Conservation (phyloP, 108 stramenopile genomes). For the Asterionellopsis glacialis region DNA sequence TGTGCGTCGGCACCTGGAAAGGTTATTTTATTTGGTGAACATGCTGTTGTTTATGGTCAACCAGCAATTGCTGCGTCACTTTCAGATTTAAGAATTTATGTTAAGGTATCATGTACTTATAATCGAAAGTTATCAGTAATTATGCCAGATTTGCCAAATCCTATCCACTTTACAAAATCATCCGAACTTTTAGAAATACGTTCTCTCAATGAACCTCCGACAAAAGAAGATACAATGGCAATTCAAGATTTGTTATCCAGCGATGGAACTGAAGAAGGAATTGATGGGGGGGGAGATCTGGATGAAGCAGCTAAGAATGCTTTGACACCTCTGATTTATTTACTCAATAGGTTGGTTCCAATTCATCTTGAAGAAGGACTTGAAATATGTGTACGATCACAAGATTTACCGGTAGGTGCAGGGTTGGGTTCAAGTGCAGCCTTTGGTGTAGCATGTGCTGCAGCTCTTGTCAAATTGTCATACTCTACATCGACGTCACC, state of each 20-base stretch:
- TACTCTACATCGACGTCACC: background rate
- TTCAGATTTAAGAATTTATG: constrained; percentile 37
- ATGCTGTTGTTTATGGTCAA: constrained; percentile 52
- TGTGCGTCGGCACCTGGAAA: constrained; percentile 51
- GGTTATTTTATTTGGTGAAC: constrained; percentile 65
- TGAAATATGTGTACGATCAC: constrained; percentile 12
- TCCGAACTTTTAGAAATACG: background rate
- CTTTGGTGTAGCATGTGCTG: constrained; percentile 36
- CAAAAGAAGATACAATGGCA: constrained; percentile 4
- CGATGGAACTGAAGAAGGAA: background rate
- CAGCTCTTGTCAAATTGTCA: constrained; percentile 20
- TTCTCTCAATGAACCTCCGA: constrained; percentile 11
- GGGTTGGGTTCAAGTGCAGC: constrained; percentile 21
- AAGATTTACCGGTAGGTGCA: constrained; percentile 24
- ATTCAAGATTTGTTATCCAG: constrained; percentile 1
- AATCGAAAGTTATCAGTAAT: background rate
- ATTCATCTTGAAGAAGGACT: constrained; percentile 3
- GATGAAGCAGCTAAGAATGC: background rate
- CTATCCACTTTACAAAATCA: constrained; percentile 1
- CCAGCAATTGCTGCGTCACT: constrained; percentile 51
- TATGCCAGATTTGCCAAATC: constrained; percentile 16
- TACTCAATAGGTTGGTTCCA: background rate
- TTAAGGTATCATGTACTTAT: constrained; percentile 6
- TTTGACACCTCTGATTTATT: constrained; percentile 4
- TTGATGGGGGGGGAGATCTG: background rate